Percentiles rank a stretch among this genome's conserved stretches.
phyloP scores from a whole-genome alignment of 306 rosid species.

The Prunus padus region DNA sequence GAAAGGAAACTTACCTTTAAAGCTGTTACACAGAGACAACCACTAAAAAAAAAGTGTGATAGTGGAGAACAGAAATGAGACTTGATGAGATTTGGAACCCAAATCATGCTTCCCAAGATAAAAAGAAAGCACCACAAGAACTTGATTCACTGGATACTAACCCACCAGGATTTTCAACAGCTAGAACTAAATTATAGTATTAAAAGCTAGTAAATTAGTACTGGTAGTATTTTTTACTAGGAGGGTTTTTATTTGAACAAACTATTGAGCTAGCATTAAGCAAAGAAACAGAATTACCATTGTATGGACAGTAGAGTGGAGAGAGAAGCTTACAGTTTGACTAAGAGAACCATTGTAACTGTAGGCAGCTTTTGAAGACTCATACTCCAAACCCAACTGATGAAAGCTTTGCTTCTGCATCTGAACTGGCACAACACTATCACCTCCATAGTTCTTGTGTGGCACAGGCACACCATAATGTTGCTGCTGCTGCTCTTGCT shows the following conservation, averaged over 20 bases:
- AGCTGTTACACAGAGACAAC: neutral
- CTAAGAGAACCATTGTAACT: constrained; percentile 53
- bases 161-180: too few species aligned
- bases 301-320: neutral
- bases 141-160: neutral
- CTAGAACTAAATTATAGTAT: too few species aligned
- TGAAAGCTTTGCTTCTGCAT: constrained; percentile 44
- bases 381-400: constrained; percentile 64
- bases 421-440: constrained; percentile 79
- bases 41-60: neutral
- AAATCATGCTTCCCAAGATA: neutral
- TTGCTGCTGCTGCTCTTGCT: constrained; percentile 35
- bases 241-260: too few species aligned
- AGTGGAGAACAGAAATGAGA: constrained; percentile 13
- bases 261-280: too few species aligned
- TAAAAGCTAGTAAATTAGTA: too few species aligned
- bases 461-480: constrained; percentile 40
- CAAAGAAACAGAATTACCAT: neutral
- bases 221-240: too few species aligned
- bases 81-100: neutral
- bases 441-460: constrained; percentile 51
- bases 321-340: constrained; percentile 54
- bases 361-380: constrained; percentile 56
- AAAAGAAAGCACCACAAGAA: neutral
- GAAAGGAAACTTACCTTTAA: neutral